Evolutionary conservation across 208 protist genomes (phyloP), one percentile per base, ranked within the genome.

Genomic region (Wallacemonas sp.): DNA sequence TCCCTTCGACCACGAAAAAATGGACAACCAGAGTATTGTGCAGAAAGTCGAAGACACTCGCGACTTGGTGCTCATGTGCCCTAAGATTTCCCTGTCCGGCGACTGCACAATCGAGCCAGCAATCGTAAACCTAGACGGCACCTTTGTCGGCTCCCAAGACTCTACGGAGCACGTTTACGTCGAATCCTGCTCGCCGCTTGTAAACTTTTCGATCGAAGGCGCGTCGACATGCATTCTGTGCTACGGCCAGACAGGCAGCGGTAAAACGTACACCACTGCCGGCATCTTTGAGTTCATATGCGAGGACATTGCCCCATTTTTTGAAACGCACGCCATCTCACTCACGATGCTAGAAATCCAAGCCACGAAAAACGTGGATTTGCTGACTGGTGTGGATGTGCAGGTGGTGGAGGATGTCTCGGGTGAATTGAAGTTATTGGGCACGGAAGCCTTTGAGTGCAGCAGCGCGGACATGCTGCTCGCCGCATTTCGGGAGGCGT

Each of bases 221-320:
- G 90, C 83, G 12, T 90, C 84, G 2, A 92, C 90, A 2, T 93
- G 87, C 67, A 75, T 95, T 63, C 65, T 95, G 12, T 95, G 85
- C 75, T 97, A 97, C 66, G 92, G 92, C 0, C 92, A 97, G 69
- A 97, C 92, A 10, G 90, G 90, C 13, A 95, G 89, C 68, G 92
- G 92, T 10, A 97, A 97, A 72, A 97, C 92, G 2, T 91, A 86
- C 73, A 96, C 90, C 15, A 94, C 85, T 5, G 67, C 77, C 3
- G 89, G 89, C 45, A 79, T 94, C 44, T 81, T 97, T 45, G 65
- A 75, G 34, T 82, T 70, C 37, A 77, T 94, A 15, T 62, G 72
- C 8, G 67, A 79, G 24, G 81, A 93, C 58, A 41, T 94, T 24
- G 60, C 68, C 8, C 73, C 79, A 12, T 79, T 85, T 52, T 87